phyloP scores from a whole-genome alignment of 495 filamentous ascomycete species.

The Acidiella bohemica region DNA sequence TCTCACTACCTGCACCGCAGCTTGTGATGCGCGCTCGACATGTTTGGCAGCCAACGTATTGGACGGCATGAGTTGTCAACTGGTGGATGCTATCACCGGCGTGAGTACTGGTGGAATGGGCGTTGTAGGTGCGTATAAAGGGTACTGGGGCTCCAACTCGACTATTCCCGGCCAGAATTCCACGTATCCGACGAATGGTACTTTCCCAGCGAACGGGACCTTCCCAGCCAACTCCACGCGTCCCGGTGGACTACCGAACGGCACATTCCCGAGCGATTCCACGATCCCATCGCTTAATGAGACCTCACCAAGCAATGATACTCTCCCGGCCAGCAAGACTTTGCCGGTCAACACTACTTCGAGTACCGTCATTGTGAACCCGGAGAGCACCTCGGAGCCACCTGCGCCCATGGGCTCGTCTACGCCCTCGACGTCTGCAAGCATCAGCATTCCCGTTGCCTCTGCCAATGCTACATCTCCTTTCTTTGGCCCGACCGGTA shows the following conservation, averaged over 20 bases:
- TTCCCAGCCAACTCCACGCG: not conserved
- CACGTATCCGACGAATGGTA: not conserved
- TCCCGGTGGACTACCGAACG: not conserved
- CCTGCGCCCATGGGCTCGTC: too few relatives aligned
- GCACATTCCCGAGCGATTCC: not conserved
- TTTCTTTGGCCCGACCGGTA: too few relatives aligned
- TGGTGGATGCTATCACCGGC: conserved; percentile 6
- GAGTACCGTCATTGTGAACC: too few relatives aligned
- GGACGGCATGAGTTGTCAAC: conserved; percentile 1
- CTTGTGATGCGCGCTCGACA: not conserved
- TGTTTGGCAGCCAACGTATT: conserved; percentile 7
- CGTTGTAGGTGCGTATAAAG: conserved; percentile 7
- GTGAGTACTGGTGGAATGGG: not conserved
- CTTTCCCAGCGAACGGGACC: not conserved
- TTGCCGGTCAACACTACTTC: not conserved
- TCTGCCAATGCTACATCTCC: too few relatives aligned
- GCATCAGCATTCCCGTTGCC: too few relatives aligned
- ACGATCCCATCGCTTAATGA: not conserved
- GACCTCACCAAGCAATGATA: not conserved
- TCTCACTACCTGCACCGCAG: conserved; percentile 1
- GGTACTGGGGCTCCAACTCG: conserved; percentile 9
- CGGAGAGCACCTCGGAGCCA: too few relatives aligned
- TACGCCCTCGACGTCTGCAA: too few relatives aligned
- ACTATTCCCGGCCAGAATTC: not conserved
- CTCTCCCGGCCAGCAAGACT: not conserved